Percentiles rank a stretch among this genome's conserved stretches.
phyloP scores from a whole-genome alignment of 2,329 filamentous ascomycete species.

The Aspergillus fijiensis region DNA sequence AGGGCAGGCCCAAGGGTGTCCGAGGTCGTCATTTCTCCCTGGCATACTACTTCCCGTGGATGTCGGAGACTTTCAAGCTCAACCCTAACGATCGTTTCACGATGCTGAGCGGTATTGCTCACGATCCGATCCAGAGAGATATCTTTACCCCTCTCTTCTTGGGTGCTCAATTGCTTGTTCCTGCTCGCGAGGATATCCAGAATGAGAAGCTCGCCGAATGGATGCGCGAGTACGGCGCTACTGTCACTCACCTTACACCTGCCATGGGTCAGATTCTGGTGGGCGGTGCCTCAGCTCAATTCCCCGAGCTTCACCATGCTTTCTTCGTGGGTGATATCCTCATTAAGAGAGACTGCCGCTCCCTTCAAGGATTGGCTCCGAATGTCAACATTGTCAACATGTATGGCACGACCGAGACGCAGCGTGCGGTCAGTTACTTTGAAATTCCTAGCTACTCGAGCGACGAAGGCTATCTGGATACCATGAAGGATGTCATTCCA shows the following conservation, averaged over 20 bases:
- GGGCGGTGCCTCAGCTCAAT: constrained; percentile 75
- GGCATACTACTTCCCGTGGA: constrained; percentile 88
- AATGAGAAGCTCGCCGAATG: constrained; percentile 86
- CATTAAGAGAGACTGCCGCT: constrained; percentile 76
- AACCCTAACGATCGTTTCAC: constrained; percentile 74
- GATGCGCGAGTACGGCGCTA: constrained; percentile 74
- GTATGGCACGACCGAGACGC: constrained; percentile 86
- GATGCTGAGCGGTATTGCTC: constrained; percentile 78
- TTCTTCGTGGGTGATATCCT: constrained; percentile 93
- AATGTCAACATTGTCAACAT: constrained; percentile 79
- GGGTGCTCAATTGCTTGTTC: constrained; percentile 75
- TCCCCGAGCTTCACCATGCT: constrained; percentile 72
- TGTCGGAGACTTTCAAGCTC: constrained; percentile 78
- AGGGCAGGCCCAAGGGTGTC: constrained; percentile 84
- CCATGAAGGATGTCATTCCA: constrained; percentile 73
- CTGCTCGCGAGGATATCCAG: constrained; percentile 77
- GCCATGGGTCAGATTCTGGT: constrained; percentile 95
- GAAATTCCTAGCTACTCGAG: constrained; percentile 67
- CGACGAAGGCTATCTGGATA: constrained; percentile 63
- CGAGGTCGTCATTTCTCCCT: constrained; percentile 82
- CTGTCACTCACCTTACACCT: constrained; percentile 84
- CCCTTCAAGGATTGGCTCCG: constrained; percentile 71
- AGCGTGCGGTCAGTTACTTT: constrained; percentile 78
- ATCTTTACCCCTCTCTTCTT: constrained; percentile 91
- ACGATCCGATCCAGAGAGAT: constrained; percentile 61